These are phyloP conservation scores for Neoarthrinium moseri DNA, from an alignment of 2,329 filamentous ascomycete genomes.

Conservation along the genomic window DNA sequence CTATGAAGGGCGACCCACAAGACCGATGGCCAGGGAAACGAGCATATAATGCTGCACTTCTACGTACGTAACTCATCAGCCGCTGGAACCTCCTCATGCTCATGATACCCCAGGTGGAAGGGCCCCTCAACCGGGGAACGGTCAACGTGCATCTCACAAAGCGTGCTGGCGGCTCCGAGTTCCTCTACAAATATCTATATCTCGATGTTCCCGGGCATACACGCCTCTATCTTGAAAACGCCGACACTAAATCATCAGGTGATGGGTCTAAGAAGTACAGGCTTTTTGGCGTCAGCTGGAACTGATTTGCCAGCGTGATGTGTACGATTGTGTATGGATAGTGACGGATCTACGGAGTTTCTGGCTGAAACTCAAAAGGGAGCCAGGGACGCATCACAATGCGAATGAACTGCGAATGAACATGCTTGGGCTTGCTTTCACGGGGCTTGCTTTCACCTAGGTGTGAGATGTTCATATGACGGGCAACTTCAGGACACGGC, in stretches of 20 bases:
- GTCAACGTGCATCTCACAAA: constrained; percentile 79
- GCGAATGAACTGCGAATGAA: no score
- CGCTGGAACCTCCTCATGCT: neutral
- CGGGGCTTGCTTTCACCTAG: no score
- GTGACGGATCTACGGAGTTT: no score
- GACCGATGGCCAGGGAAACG: constrained; percentile 71
- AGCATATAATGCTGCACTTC: constrained; percentile 84
- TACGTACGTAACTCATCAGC: constrained; percentile 52
- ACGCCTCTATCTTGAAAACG: constrained; percentile 65
- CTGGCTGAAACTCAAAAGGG: no score
- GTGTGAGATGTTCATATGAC: no score
- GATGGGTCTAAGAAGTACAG: constrained; percentile 45
- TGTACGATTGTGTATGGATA: constrained; percentile 6
- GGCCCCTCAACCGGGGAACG: constrained; percentile 69
- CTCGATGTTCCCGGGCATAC: constrained; percentile 74
- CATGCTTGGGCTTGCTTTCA: no score
- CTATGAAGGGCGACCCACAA: constrained; percentile 58
- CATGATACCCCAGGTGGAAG: constrained; percentile 60
- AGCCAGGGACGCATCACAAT: no score
- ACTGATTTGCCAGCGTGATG: constrained; percentile 18
- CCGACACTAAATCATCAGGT: constrained; percentile 39
- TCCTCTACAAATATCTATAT: constrained; percentile 76
- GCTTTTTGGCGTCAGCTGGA: constrained; percentile 64
- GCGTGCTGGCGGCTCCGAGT: constrained; percentile 61
- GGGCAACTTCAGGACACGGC: no score